A percentile compares a stretch with the other conserved stretches of the same genome.
Conservation (phyloP, 345 rosid species). For the Iberis pinnata region DNA sequence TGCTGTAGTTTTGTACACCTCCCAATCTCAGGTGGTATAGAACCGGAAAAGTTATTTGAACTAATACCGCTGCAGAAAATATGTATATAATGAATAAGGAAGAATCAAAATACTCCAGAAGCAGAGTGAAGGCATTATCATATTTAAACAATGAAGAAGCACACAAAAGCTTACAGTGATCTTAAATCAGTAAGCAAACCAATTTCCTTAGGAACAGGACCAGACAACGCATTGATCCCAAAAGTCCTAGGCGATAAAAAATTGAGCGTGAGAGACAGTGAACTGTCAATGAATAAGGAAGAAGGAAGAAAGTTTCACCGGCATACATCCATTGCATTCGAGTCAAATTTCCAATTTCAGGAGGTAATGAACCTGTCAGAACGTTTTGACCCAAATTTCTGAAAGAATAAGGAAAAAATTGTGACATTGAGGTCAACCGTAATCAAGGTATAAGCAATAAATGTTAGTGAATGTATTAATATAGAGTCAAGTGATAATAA, state of each 20-base stretch:
- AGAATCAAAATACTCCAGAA: background rate
- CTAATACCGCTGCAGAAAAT: constrained; percentile 34
- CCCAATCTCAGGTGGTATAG: constrained; percentile 60
- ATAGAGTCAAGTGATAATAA: background rate
- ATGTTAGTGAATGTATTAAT: background rate
- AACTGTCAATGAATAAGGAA: background rate
- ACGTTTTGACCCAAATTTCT: constrained; percentile 29
- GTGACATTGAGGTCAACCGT: no score
- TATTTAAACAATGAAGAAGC: background rate
- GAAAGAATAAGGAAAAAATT: background rate
- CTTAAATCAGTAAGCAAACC: constrained; percentile 49
- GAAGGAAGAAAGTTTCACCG: background rate
- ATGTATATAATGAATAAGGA: background rate
- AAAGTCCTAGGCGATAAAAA: constrained; percentile 32
- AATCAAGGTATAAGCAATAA: no score
- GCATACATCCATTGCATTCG: constrained; percentile 56
- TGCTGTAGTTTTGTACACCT: constrained; percentile 37
- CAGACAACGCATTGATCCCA: constrained; percentile 51
- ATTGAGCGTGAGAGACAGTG: background rate
- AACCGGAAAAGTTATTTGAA: constrained; percentile 61
- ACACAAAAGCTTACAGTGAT: constrained; percentile 38
- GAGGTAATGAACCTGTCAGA: constrained; percentile 29
- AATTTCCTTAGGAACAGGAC: constrained; percentile 61
- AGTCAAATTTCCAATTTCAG: constrained; percentile 28
- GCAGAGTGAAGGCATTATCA: background rate